A percentile compares a stretch with the other conserved stretches of the same genome.
Conservation (phyloP, 306 rosid genomes). For the Carpinus viminea region DNA sequence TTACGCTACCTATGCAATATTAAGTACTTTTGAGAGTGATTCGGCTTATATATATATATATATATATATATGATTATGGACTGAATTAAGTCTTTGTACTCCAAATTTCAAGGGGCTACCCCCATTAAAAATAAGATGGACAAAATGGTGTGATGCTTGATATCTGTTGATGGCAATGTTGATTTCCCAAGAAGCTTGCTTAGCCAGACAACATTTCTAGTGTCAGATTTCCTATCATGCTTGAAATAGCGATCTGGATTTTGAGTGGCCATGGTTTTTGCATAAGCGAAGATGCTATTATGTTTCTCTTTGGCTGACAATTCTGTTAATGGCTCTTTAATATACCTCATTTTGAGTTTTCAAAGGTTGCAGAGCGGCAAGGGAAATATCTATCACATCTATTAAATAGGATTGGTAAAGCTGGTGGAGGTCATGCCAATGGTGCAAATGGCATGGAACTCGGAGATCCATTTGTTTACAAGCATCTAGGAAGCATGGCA, state of each 20-base stretch:
- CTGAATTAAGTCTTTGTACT: not conserved
- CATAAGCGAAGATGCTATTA: not conserved
- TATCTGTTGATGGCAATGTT: not conserved
- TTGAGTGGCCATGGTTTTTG: conserved; percentile 8
- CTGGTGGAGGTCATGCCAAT: conserved; percentile 70
- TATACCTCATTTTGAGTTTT: conserved; percentile 19
- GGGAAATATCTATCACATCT: conserved; percentile 72
- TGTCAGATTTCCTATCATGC: not conserved
- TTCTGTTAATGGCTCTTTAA: not conserved
- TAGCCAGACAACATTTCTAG: too few relatives aligned
- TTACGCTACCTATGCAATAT: too few relatives aligned
- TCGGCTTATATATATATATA: too few relatives aligned
- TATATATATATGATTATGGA: too few relatives aligned
- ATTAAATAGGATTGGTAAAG: conserved; percentile 70
- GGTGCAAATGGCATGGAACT: conserved; percentile 46
- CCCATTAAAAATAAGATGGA: not conserved
- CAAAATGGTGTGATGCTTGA: not conserved
- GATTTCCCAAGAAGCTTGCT: not conserved
- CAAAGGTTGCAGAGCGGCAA: conserved; percentile 95
- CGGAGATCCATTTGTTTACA: conserved; percentile 80
- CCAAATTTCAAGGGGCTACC: not conserved
- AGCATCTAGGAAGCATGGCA: conserved; percentile 97
- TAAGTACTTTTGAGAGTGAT: too few relatives aligned
- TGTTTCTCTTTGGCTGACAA: not conserved
- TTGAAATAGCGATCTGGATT: not conserved